A percentile compares a stretch with the other conserved stretches of the same genome.
phyloP scores from a whole-genome alignment of 106 monocot genomes.

The Narthecium ossifragum region DNA sequence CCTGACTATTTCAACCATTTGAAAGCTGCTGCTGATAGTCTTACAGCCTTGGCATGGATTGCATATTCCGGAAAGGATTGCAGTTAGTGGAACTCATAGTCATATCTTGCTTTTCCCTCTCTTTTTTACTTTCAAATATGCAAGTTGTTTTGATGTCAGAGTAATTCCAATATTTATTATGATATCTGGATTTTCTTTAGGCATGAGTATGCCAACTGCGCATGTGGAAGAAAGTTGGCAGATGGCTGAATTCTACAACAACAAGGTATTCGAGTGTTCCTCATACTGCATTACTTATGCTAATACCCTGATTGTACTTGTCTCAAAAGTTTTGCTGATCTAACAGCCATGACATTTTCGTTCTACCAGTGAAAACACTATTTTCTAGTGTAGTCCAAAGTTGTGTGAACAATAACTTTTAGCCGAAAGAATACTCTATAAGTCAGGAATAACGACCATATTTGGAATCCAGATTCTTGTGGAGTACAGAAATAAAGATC shows the following conservation, averaged over 20 bases:
- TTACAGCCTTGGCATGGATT: constrained; percentile 83
- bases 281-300: too few species aligned
- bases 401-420: too few species aligned
- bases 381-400: too few species aligned
- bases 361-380: too few species aligned
- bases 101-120: not conserved
- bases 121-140: not conserved
- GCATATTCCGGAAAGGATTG: constrained; percentile 91
- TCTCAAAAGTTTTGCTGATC: too few species aligned
- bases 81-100: constrained; percentile 35
- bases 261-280: too few species aligned
- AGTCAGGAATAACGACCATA: not conserved
- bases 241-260: constrained; percentile 98
- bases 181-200: constrained; percentile 21
- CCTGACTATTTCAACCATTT: constrained; percentile 82
- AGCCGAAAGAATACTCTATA: too few species aligned
- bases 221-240: constrained; percentile 99
- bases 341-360: too few species aligned
- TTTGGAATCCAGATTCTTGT: constrained; percentile 66
- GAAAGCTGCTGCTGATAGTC: constrained; percentile 78
- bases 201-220: constrained; percentile 86
- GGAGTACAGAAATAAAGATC: constrained; percentile 80
- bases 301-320: too few species aligned
- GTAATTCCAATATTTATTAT: not conserved
- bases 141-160: not conserved